Percentiles rank a stretch among this genome's conserved stretches.
Conservation (phyloP, 352 stramenopile species). For the Halophytophthora polymorphica region DNA sequence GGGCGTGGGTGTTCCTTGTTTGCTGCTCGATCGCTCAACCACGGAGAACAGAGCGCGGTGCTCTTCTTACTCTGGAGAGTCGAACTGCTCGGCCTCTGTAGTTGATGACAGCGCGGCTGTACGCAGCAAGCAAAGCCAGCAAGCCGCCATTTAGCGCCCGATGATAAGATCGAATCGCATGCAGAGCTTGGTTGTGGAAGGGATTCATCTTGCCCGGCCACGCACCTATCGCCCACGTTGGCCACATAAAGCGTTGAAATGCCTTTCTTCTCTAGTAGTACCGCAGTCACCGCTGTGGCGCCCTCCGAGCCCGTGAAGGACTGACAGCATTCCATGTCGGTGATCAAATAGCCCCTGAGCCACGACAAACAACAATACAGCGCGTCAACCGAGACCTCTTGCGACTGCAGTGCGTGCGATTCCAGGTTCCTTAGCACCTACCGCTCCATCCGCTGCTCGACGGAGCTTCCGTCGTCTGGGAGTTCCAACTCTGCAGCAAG, state of each 20-base stretch:
- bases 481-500: constrained; percentile 48
- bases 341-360: constrained; percentile 66
- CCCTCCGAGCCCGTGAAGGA: constrained; percentile 42
- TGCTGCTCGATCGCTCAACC: neutral
- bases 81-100: constrained; percentile 48
- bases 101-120: constrained; percentile 65
- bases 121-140: constrained; percentile 3
- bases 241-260: constrained; percentile 47
- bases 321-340: constrained; percentile 75
- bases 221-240: constrained; percentile 78
- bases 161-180: too few relatives aligned
- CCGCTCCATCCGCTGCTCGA: constrained; percentile 64
- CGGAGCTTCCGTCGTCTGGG: constrained; percentile 30
- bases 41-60: neutral
- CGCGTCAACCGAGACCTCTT: neutral
- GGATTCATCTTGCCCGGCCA: neutral
- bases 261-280: constrained; percentile 43
- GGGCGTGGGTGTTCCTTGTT: too few relatives aligned
- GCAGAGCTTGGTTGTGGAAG: neutral
- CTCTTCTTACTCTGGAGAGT: constrained; percentile 44
- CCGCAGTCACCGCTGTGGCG: constrained; percentile 55
- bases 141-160: too few relatives aligned
- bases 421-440: constrained; percentile 8
- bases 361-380: constrained; percentile 3
- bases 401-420: neutral